Percentiles rank a stretch among this genome's conserved stretches.
Conservation (phyloP, 768 basidiomycete species). For the Trichaptum fuscoviolaceum region DNA sequence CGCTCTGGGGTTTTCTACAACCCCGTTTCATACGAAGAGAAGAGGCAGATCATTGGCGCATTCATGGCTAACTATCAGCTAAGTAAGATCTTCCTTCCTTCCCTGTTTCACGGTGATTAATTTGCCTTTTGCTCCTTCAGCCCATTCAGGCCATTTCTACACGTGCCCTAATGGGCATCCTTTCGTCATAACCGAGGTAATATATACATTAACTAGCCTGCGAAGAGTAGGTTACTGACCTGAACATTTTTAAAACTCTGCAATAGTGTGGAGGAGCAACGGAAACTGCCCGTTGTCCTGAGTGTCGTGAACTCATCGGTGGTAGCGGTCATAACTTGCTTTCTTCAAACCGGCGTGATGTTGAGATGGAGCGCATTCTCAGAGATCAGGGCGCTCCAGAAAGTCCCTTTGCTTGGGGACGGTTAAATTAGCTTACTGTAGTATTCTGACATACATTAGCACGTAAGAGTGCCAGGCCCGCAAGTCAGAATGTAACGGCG, state of each 20-base stretch:
- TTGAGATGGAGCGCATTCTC: slow-evolving; percentile 20
- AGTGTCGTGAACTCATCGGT: slow-evolving; percentile 52
- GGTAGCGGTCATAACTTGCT: slow-evolving; percentile 39
- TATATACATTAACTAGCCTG: too few species aligned
- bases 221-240: too few species aligned
- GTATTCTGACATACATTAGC: too few species aligned
- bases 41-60: slow-evolving; percentile 21
- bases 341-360: slow-evolving; percentile 20
- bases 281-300: slow-evolving; percentile 43
- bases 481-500: too few species aligned
- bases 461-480: too few species aligned
- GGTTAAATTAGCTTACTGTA: too few species aligned
- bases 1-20: slow-evolving; percentile 42
- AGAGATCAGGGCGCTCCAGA: neutral
- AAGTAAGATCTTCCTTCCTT: neutral
- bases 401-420: too few species aligned
- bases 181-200: slow-evolving; percentile 53
- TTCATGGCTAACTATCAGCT: neutral
- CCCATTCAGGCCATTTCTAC: slow-evolving; percentile 27
- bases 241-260: slow-evolving; percentile 6
- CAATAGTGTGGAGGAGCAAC: slow-evolving; percentile 56
- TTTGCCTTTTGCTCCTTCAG: slow-evolving; percentile 9
- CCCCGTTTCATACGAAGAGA: slow-evolving; percentile 49
- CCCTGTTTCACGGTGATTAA: too few species aligned
- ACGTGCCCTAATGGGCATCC: slow-evolving; percentile 50